Evolutionary conservation across 2,329 filamentous ascomycete genomes (phyloP).

Genomic region (Cladosporium sp.): DNA sequence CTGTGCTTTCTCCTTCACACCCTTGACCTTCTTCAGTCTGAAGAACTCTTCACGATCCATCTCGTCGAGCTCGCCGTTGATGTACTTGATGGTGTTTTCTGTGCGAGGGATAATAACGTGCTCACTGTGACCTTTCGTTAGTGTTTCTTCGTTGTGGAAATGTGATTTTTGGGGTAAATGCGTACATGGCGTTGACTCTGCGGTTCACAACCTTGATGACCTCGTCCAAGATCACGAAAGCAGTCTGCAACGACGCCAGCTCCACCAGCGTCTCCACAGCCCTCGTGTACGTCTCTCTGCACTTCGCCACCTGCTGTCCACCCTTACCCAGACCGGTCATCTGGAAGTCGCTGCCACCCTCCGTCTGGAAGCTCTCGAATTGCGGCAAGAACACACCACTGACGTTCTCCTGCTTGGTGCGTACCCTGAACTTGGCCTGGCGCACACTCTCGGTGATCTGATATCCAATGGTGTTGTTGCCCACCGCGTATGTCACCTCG

Average conservation of each 20-base stretch:
- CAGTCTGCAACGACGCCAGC: conserved; percentile 91
- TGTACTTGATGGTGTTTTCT: conserved; percentile 99
- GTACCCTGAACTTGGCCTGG: conserved; percentile 84
- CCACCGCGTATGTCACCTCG: conserved; percentile 95
- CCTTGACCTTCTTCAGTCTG: conserved; percentile 86
- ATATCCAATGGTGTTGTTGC: conserved; percentile 83
- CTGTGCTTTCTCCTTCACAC: conserved; percentile 58
- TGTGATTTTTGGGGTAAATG: conserved; percentile 17
- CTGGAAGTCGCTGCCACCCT: conserved; percentile 92
- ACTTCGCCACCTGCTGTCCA: conserved; percentile 92
- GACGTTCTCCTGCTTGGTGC: conserved; percentile 96
- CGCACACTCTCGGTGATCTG: conserved; percentile 96
- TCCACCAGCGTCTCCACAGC: conserved; percentile 96
- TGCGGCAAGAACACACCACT: conserved; percentile 91
- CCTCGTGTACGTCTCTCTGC: conserved; percentile 89
- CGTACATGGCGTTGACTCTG: conserved; percentile 92
- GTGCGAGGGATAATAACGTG: conserved; percentile 96
- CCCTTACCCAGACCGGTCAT: conserved; percentile 94
- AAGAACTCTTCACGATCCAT: conserved; percentile 98
- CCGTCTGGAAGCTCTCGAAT: conserved; percentile 85
- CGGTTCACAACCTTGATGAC: conserved; percentile 99
- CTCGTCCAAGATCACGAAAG: conserved; percentile 95
- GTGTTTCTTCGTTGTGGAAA: conserved; percentile 9
- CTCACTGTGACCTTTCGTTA: conserved; percentile 51
- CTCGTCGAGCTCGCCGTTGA: conserved; percentile 97